Evolutionary conservation across 108 stramenopile genomes (phyloP).

Genomic region (Nitzschia palea): DNA sequence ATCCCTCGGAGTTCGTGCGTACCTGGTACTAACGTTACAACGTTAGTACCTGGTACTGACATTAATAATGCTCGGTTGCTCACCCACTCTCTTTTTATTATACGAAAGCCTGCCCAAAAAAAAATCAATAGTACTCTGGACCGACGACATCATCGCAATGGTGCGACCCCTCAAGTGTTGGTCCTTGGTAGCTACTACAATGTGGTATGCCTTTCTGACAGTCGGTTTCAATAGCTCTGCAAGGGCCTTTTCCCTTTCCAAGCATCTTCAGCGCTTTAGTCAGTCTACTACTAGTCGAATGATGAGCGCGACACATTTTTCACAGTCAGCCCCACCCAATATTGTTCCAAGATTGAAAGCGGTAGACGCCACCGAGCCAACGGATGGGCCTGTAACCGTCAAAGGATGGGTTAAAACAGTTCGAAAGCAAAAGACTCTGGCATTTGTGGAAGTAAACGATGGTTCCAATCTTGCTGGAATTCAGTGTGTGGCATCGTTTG

Average conservation of each 20-base stretch:
- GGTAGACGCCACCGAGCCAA: slow-evolving; percentile 56
- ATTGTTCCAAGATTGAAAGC: slow-evolving; percentile 67
- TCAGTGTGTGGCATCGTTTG: slow-evolving; percentile 86
- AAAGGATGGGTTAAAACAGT: slow-evolving; percentile 98
- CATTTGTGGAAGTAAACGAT: slow-evolving; percentile 98
- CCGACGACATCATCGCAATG: no score
- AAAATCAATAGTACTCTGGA: no score
- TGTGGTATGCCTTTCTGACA: no score
- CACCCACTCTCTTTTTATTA: no score
- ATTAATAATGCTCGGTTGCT: no score
- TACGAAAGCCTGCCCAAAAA: no score
- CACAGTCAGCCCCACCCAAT: neutral
- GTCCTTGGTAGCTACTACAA: no score
- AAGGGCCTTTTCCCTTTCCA: neutral
- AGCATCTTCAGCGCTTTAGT: neutral
- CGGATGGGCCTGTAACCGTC: slow-evolving; percentile 72
- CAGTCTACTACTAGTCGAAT: neutral
- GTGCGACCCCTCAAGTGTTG: no score
- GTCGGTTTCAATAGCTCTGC: neutral
- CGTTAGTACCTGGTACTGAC: no score
- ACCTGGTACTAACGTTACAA: no score
- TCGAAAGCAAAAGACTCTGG: slow-evolving; percentile 95
- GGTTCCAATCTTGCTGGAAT: slow-evolving; percentile 91
- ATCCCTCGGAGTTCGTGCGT: no score
- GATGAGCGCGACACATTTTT: slow-evolving; percentile 1